These are phyloP conservation scores for Trebouxiophyceae sp. DNA, from an alignment of 163 green algal genomes.

Conservation along the genomic window DNA sequence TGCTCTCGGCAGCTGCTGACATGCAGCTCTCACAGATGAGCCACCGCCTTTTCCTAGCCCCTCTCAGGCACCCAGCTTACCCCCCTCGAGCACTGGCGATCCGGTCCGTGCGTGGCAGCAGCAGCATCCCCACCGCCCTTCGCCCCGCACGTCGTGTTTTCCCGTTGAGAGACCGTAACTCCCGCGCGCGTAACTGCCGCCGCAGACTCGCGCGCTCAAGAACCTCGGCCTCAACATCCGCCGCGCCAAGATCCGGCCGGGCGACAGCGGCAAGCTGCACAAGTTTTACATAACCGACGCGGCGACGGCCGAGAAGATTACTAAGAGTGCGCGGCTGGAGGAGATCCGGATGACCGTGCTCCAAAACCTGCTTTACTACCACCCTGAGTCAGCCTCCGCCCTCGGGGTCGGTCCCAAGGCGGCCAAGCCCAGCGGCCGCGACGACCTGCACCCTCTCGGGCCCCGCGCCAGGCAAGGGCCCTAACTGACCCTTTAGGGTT, in stretches of 20 bases:
- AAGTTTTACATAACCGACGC: slow-evolving; percentile 89
- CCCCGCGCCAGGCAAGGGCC: slow-evolving; percentile 21
- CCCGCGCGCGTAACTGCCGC: no score
- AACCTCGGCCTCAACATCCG: slow-evolving; percentile 89
- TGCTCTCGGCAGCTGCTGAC: no score
- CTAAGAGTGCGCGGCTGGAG: slow-evolving; percentile 61
- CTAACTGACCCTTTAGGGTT: no score
- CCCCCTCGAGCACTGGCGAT: no score
- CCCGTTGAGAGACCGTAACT: no score
- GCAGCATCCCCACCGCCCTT: no score
- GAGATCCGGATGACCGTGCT: slow-evolving; percentile 75
- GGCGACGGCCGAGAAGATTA: slow-evolving; percentile 16
- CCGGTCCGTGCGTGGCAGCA: no score
- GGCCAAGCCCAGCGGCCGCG: not conserved
- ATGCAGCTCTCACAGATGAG: no score
- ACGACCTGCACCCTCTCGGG: slow-evolving; percentile 11
- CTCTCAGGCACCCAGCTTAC: no score
- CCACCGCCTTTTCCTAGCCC: no score
- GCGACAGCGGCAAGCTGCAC: slow-evolving; percentile 22
- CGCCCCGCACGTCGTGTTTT: no score
- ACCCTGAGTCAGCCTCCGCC: slow-evolving; percentile 52
- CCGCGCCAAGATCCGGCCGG: slow-evolving; percentile 62
- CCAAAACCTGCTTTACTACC: slow-evolving; percentile 69
- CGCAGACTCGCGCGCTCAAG: slow-evolving; percentile 73
- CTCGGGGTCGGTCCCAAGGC: slow-evolving; percentile 32